Evolutionary conservation across 2,329 filamentous ascomycete genomes (phyloP).

Genomic region (Phoma sp.): DNA sequence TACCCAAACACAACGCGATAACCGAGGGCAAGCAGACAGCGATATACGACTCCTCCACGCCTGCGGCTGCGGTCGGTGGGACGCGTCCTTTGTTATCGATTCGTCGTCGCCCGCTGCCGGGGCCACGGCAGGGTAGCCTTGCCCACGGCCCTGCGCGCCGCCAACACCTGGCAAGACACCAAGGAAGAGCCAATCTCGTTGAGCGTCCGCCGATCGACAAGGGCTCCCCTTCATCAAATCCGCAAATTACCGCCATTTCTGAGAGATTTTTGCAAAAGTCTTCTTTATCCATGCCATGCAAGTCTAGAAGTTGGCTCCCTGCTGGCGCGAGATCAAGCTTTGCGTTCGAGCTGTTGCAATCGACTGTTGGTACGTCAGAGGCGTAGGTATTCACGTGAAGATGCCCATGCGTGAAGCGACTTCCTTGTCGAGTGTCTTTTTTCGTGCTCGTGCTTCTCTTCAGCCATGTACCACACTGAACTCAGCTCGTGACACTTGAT

Average conservation of each 20-base stretch:
- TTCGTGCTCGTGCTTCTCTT: neutral
- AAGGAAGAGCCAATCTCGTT: conserved; percentile 18
- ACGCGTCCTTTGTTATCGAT: conserved; percentile 10
- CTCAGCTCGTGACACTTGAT: neutral
- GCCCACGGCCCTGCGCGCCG: conserved; percentile 10
- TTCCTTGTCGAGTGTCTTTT: too few species aligned
- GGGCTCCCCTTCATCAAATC: conserved; percentile 17
- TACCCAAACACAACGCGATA: conserved; percentile 6
- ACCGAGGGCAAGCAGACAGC: conserved; percentile 12
- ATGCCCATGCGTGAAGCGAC: neutral
- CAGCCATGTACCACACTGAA: neutral
- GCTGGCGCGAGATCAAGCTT: conserved; percentile 1
- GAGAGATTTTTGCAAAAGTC: neutral
- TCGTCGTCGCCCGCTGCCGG: conserved; percentile 1
- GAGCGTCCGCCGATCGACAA: conserved; percentile 12
- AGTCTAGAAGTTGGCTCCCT: neutral
- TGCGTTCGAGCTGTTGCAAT: neutral
- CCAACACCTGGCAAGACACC: conserved; percentile 2
- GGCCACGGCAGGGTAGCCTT: conserved; percentile 15
- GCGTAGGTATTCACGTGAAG: too few species aligned
- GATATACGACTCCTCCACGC: conserved; percentile 11
- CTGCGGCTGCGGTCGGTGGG: conserved; percentile 3
- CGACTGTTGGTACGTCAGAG: too few species aligned
- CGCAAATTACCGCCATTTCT: conserved; percentile 19
- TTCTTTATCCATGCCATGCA: neutral